A percentile compares a stretch with the other conserved stretches of the same genome.
Evolutionary conservation across 495 filamentous ascomycete genomes (phyloP).

Genomic region (Hypomontagnella submonticulosa): DNA sequence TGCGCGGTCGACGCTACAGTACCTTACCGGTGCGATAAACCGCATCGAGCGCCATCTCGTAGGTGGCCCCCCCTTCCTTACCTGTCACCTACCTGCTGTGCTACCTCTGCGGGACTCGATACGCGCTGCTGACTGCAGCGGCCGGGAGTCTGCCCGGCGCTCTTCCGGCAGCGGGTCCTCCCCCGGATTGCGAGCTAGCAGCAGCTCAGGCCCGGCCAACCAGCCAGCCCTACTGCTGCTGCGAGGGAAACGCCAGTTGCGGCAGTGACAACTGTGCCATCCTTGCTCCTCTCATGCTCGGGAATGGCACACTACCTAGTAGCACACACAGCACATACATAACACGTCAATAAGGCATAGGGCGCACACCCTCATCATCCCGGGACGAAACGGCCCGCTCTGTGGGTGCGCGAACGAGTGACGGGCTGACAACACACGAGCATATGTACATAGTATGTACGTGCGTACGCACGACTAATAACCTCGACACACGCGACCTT

Average conservation of each 20-base stretch:
- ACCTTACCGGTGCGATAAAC: background rate
- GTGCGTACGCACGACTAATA: too few relatives aligned
- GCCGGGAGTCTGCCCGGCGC: slow-evolving; percentile 12
- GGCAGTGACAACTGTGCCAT: background rate
- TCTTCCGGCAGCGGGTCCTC: slow-evolving; percentile 18
- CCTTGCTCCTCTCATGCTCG: background rate
- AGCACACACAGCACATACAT: background rate
- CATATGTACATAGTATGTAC: too few relatives aligned
- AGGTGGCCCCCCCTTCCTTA: background rate
- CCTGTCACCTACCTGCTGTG: slow-evolving; percentile 11
- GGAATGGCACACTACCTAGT: slow-evolving; percentile 9
- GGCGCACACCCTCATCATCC: background rate
- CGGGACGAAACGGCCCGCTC: background rate
- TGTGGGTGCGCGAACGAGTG: background rate
- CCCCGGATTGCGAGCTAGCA: background rate
- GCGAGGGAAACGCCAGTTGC: too few relatives aligned
- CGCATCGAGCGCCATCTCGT: slow-evolving; percentile 2
- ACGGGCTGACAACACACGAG: too few relatives aligned
- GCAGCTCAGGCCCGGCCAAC: too few relatives aligned
- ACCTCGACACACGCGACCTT: too few relatives aligned
- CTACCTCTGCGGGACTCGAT: slow-evolving; percentile 18
- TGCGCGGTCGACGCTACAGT: background rate
- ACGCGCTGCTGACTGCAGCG: slow-evolving; percentile 32
- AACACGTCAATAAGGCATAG: background rate
- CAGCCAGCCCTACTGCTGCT: background rate